Evolutionary conservation across 306 rosid genomes (phyloP).

Genomic region (Corylus avellana): DNA sequence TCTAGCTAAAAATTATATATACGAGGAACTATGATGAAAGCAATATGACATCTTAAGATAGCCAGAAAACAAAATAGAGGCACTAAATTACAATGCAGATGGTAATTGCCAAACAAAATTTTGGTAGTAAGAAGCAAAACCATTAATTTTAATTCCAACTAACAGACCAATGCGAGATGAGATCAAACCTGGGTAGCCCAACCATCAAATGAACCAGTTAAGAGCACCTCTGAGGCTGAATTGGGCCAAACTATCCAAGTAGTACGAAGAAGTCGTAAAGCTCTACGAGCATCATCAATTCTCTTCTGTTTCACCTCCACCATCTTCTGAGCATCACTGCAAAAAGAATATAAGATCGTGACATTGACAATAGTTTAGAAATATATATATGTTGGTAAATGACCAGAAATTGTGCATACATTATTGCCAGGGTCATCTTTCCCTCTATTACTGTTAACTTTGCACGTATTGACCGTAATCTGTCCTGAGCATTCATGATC

Average conservation of each 20-base stretch:
- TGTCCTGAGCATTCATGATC: slow-evolving; percentile 64
- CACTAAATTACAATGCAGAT: neutral
- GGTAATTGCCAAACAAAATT: neutral
- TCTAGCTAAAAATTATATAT: neutral
- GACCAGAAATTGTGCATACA: slow-evolving; percentile 44
- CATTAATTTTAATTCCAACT: neutral
- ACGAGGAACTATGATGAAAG: neutral
- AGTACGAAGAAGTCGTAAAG: slow-evolving; percentile 52
- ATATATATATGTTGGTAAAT: slow-evolving; percentile 11
- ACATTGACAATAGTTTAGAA: slow-evolving; percentile 18
- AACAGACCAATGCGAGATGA: slow-evolving; percentile 20
- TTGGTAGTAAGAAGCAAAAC: neutral
- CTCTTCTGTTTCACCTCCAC: slow-evolving; percentile 68
- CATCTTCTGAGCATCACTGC: slow-evolving; percentile 64
- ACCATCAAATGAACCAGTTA: slow-evolving; percentile 91
- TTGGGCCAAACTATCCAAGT: slow-evolving; percentile 74
- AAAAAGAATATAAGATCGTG: slow-evolving; percentile 14
- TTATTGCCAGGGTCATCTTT: slow-evolving; percentile 74
- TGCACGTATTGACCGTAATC: slow-evolving; percentile 73
- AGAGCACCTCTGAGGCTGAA: slow-evolving; percentile 77
- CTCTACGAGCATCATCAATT: slow-evolving; percentile 54
- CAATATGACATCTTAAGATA: neutral
- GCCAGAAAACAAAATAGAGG: neutral
- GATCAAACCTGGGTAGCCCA: slow-evolving; percentile 75
- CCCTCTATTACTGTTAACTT: slow-evolving; percentile 83